These are phyloP conservation scores for Conoideocrella luteorostrata DNA, from an alignment of 2,329 filamentous ascomycete genomes.

Conservation along the genomic window DNA sequence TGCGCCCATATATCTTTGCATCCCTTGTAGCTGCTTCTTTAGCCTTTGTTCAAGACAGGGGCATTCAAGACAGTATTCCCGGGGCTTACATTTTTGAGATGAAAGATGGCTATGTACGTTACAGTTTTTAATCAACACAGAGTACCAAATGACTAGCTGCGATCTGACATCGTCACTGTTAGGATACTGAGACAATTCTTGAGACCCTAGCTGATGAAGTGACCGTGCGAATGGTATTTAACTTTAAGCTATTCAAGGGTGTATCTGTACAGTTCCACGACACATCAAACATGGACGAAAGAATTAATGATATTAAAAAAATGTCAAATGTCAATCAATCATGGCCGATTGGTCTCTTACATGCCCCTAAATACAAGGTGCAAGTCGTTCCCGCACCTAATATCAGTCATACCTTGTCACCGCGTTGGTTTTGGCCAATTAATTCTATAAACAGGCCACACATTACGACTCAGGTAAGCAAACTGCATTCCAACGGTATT, in stretches of 20 bases:
- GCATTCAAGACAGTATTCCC: conserved; percentile 27
- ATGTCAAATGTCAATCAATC: conserved; percentile 40
- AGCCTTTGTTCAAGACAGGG: no score
- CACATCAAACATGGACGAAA: conserved; percentile 34
- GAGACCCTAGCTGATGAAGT: conserved; percentile 18
- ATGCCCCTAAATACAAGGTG: conserved; percentile 38
- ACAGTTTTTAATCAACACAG: no score
- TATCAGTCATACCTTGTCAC: conserved; percentile 10
- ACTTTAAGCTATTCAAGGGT: conserved; percentile 47
- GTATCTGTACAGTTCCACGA: conserved; percentile 47
- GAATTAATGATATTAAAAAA: conserved; percentile 32
- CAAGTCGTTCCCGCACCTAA: conserved; percentile 31
- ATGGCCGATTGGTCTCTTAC: conserved; percentile 40
- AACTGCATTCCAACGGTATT: conserved; percentile 41
- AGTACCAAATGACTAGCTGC: no score
- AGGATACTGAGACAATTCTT: conserved; percentile 6
- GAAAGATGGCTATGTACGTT: conserved; percentile 40
- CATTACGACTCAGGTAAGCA: conserved; percentile 50
- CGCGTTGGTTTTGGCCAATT: conserved; percentile 19
- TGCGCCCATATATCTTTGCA: conserved; percentile 9
- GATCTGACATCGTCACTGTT: no score
- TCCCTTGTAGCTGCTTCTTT: conserved; percentile 17
- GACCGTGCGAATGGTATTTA: conserved; percentile 38
- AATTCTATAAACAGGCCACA: conserved; percentile 42
- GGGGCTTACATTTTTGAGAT: conserved; percentile 50